Percentiles rank a stretch among this genome's conserved stretches.
These are phyloP conservation scores for Hondaea fermentalgiana DNA, from an alignment of 108 stramenopile genomes.

Conservation along the genomic window DNA sequence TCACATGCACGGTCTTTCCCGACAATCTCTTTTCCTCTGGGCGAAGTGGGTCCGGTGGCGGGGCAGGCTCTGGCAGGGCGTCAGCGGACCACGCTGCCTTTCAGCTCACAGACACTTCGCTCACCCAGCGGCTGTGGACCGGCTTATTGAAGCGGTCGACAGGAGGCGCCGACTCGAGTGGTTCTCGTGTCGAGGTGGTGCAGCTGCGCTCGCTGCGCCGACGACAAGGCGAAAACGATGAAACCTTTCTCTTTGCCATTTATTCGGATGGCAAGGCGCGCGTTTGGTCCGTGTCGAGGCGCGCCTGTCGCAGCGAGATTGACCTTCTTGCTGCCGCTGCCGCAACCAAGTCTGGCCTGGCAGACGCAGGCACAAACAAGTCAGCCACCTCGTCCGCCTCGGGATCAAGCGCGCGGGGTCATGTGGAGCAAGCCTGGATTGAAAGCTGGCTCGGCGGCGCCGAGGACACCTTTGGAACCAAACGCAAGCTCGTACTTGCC, in stretches of 20 bases:
- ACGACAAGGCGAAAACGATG: neutral
- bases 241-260: neutral
- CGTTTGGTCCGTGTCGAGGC: neutral
- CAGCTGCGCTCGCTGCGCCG: neutral
- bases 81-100: neutral
- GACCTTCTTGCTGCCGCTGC: neutral
- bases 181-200: neutral
- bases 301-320: neutral
- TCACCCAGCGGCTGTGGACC: neutral
- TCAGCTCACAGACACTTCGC: neutral
- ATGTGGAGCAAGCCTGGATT: neutral
- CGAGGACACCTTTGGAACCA: neutral
- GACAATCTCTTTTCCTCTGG: neutral
- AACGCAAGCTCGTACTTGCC: neutral
- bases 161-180: neutral
- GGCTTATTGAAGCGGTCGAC: slow-evolving; percentile 3
- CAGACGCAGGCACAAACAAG: too few relatives aligned
- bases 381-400: neutral
- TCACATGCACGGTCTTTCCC: neutral
- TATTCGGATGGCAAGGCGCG: neutral
- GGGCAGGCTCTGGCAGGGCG: neutral
- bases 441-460: neutral
- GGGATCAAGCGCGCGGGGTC: neutral
- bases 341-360: too few relatives aligned
- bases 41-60: too few relatives aligned